Evolutionary conservation across 2,329 filamentous ascomycete genomes (phyloP).

Genomic region (Colletotrichum sojae): DNA sequence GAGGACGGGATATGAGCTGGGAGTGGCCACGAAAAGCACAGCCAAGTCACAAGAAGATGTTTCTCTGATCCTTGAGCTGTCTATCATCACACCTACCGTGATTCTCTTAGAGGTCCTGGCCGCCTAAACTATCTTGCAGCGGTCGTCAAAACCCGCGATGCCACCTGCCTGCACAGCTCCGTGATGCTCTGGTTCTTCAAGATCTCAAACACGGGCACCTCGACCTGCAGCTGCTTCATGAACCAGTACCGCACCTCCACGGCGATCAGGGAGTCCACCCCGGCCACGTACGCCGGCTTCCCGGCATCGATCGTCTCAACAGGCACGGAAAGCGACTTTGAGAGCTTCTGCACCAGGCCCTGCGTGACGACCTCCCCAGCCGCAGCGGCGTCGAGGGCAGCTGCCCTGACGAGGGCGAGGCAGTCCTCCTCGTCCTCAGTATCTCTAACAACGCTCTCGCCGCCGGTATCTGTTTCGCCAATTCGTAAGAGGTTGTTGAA

Average conservation of each 20-base stretch:
- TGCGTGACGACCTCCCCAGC: constrained; percentile 6
- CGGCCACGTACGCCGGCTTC: constrained; percentile 12
- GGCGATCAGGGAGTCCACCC: constrained; percentile 14
- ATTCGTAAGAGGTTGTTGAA: constrained; percentile 14
- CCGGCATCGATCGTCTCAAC: constrained; percentile 13
- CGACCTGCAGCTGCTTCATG: constrained; percentile 8
- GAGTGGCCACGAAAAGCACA: no score
- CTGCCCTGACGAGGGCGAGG: background rate
- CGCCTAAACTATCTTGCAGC: no score
- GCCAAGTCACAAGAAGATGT: no score
- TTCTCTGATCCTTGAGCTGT: no score
- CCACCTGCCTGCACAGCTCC: constrained; percentile 1
- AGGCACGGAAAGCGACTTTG: background rate
- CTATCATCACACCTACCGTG: no score
- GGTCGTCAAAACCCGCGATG: background rate
- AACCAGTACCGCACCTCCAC: constrained; percentile 23
- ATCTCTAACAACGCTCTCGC: background rate
- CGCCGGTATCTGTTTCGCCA: background rate
- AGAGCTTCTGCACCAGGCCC: constrained; percentile 21
- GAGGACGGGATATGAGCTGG: no score
- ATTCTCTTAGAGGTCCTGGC: no score
- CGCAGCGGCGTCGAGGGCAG: background rate
- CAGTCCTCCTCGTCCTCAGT: background rate
- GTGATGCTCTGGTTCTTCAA: constrained; percentile 18
- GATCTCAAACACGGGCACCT: constrained; percentile 8